Evolutionary conservation across 768 basidiomycete genomes (phyloP).

Genomic region (Daedaleopsis nitida): DNA sequence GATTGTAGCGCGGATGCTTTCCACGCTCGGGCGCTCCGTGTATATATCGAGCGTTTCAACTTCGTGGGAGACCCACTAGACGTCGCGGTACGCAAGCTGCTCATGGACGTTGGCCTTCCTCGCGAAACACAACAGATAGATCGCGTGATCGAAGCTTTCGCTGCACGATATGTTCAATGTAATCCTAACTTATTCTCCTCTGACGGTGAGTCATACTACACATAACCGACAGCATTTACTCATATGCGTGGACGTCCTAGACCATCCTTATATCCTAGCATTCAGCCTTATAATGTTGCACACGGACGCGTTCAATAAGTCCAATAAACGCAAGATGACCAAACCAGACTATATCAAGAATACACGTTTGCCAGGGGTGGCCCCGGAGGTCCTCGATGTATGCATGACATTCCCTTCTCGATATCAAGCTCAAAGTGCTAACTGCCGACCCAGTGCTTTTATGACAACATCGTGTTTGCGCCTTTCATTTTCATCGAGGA

Average conservation of each 20-base stretch:
- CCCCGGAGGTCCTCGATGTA: conserved; percentile 85
- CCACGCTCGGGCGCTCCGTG: conserved; percentile 64
- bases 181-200: conserved; percentile 80
- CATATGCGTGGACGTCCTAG: conserved; percentile 39
- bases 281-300: conserved; percentile 99
- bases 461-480: conserved; percentile 94
- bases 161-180: conserved; percentile 77
- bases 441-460: conserved; percentile 71
- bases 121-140: conserved; percentile 99
- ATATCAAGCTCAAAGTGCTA: not conserved
- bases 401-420: conserved; percentile 27
- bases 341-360: conserved; percentile 95
- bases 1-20: conserved; percentile 66
- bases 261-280: conserved; percentile 93
- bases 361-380: conserved; percentile 82
- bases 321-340: conserved; percentile 97
- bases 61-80: conserved; percentile 85
- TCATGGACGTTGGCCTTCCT: conserved; percentile 92
- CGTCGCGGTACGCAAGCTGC: conserved; percentile 82
- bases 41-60: conserved; percentile 76
- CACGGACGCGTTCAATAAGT: conserved; percentile 97
- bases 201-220: conserved; percentile 52
- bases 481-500: conserved; percentile 98
- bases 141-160: conserved; percentile 95
- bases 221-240: not conserved